phyloP scores from a whole-genome alignment of 169 alveolate species.

The Plasmodium coatneyi region DNA sequence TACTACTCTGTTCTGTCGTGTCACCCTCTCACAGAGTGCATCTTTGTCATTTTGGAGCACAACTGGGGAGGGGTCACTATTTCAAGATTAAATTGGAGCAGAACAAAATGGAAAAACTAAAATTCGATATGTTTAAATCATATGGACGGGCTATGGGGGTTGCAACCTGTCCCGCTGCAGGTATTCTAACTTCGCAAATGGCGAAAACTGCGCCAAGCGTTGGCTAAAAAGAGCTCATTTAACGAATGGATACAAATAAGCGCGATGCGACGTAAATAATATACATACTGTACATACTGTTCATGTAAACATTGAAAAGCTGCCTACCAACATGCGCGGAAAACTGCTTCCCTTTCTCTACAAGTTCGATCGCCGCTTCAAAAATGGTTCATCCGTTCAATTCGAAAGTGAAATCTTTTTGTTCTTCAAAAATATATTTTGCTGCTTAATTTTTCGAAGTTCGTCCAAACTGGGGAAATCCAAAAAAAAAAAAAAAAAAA shows the following conservation, averaged over 20 bases:
- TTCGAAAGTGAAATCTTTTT: not conserved
- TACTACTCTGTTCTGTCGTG: not conserved
- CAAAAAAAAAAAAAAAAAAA: not conserved
- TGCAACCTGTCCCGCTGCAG: not conserved
- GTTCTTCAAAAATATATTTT: not conserved
- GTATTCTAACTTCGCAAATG: not conserved
- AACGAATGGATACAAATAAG: not conserved
- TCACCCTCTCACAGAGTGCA: not conserved
- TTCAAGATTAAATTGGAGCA: not conserved
- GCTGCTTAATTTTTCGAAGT: not conserved
- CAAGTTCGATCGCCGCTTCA: not conserved
- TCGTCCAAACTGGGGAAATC: not conserved
- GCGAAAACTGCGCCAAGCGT: not conserved
- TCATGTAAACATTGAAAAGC: not conserved
- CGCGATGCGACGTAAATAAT: not conserved
- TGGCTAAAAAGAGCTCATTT: not conserved
- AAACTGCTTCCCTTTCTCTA: not conserved
- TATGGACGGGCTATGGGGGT: not conserved
- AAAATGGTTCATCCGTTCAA: not conserved
- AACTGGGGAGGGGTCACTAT: not conserved
- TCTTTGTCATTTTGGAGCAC: not conserved
- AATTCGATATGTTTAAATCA: not conserved
- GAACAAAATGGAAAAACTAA: not conserved
- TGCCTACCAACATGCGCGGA: not conserved
- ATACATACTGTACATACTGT: not conserved